Evolutionary conservation across 2,329 filamentous ascomycete species (phyloP).

Genomic region (Pseudohalonectria lignicola): DNA sequence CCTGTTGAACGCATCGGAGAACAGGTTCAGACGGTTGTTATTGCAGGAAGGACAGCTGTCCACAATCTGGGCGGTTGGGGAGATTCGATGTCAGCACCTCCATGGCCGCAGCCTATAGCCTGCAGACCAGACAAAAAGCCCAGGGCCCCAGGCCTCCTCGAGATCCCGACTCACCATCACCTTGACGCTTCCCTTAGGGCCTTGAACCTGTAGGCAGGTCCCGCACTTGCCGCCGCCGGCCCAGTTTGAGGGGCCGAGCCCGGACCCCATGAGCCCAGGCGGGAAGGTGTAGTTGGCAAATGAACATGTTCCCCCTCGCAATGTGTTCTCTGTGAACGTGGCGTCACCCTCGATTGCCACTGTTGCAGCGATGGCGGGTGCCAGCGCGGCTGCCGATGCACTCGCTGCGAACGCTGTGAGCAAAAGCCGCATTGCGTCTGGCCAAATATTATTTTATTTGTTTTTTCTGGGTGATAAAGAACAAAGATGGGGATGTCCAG

Average conservation of each 20-base stretch:
- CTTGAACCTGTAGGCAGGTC: constrained; percentile 47
- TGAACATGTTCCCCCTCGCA: constrained; percentile 49
- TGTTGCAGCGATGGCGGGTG: background rate
- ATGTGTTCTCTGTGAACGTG: constrained; percentile 44
- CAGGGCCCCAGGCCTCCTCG: too few relatives aligned
- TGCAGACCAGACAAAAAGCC: too few relatives aligned
- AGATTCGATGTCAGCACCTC: too few relatives aligned
- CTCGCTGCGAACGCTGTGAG: too few relatives aligned
- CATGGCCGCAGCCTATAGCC: too few relatives aligned
- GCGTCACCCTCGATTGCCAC: constrained; percentile 23
- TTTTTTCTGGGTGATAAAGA: too few relatives aligned
- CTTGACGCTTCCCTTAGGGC: constrained; percentile 45
- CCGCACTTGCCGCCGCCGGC: constrained; percentile 44
- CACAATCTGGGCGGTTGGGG: constrained; percentile 30
- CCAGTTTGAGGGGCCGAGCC: constrained; percentile 50
- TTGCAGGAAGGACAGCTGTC: constrained; percentile 33
- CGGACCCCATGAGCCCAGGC: constrained; percentile 46
- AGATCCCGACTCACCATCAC: constrained; percentile 53
- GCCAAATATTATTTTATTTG: too few relatives aligned
- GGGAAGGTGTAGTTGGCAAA: constrained; percentile 54
- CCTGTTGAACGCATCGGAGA: constrained; percentile 27
- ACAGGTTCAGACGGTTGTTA: constrained; percentile 29
- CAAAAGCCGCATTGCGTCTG: too few relatives aligned
- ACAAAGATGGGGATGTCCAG: too few relatives aligned
- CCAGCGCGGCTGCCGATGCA: background rate